Base-by-base conservation (phyloP, 495 filamentous ascomycete species). In the Hypomontagnella monticulosa region DNA sequence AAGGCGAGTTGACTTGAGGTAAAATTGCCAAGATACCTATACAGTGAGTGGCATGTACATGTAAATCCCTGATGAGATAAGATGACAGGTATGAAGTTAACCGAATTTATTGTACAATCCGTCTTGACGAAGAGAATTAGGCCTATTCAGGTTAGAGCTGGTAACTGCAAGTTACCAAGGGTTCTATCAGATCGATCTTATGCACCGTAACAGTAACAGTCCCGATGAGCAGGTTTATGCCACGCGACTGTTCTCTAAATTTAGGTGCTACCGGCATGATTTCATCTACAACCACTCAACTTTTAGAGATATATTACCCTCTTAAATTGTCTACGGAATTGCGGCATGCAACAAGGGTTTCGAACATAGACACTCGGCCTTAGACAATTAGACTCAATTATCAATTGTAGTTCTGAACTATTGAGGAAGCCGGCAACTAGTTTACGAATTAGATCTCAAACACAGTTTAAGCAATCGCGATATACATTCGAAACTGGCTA, bases 161-260 rank as follows among this genome's bases (percentile, higher is more conserved):
- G 23, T 6, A 2, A 27, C 23, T 27, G 6, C 23, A 27, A 2
- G 23, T 6, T 27, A 6, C 23, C 6, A 9, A 9, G 36, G n/a
- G n/a, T 10, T 2, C 2, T 9, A 38, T 10, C 11, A 9, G 36
- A 27, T 14, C 36, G 36, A 12, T n/a, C 32, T 53, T 53, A 53
- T 53, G 49, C 34, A 37, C 32, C n/a, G 15, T 23, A 34, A 14
- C 32, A 30, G 18, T 18, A 4, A 34, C 18, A 12, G 16, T 7
- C 11, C 38, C 57, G 44, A 6, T 46, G n/a, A 16, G 19, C 57
- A 51, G 47, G 51, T 44, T 61, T 67, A 52, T 55, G 58, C 58
- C 52, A 61, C 57, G 63, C 46, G 50, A 23, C 46, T 19, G 34
- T 52, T 44, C 51, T 33, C 56, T 60, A 60, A 61, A 38, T 66